These are phyloP conservation scores for Aspergillus sparsus DNA, from an alignment of 495 filamentous ascomycete species.

Conservation along the genomic window DNA sequence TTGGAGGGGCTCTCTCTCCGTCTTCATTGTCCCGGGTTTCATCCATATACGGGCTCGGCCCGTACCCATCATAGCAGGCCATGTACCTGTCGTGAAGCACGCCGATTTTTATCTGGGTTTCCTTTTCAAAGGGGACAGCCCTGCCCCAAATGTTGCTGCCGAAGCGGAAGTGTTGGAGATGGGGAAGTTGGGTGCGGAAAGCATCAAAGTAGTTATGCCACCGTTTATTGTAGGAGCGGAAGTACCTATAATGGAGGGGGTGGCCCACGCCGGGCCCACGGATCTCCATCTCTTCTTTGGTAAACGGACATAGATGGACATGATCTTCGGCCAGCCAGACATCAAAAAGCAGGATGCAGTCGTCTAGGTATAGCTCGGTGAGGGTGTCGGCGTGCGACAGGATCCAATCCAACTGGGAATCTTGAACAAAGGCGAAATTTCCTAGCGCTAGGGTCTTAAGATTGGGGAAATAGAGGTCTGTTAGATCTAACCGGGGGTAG, in stretches of 20 bases:
- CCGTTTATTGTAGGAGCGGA: not conserved
- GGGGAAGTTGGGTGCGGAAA: conserved; percentile 1
- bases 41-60: not conserved
- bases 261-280: not conserved
- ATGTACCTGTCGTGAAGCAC: not conserved
- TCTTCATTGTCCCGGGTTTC: not conserved
- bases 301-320: no score
- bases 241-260: not conserved
- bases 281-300: not conserved
- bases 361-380: conserved; percentile 24
- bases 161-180: conserved; percentile 1
- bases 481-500: conserved; percentile 12
- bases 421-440: conserved; percentile 11
- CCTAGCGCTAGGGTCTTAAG: conserved; percentile 12
- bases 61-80: not conserved
- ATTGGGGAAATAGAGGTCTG: conserved; percentile 9
- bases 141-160: conserved; percentile 1
- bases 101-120: not conserved
- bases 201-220: conserved; percentile 9
- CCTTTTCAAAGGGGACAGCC: not conserved
- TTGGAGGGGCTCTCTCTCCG: not conserved
- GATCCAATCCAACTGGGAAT: conserved; percentile 20
- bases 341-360: conserved; percentile 20
- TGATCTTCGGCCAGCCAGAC: conserved; percentile 7
- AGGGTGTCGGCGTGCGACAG: conserved; percentile 18